phyloP scores from a whole-genome alignment of 2,329 filamentous ascomycete genomes.

The Akanthomyces lecanii region DNA sequence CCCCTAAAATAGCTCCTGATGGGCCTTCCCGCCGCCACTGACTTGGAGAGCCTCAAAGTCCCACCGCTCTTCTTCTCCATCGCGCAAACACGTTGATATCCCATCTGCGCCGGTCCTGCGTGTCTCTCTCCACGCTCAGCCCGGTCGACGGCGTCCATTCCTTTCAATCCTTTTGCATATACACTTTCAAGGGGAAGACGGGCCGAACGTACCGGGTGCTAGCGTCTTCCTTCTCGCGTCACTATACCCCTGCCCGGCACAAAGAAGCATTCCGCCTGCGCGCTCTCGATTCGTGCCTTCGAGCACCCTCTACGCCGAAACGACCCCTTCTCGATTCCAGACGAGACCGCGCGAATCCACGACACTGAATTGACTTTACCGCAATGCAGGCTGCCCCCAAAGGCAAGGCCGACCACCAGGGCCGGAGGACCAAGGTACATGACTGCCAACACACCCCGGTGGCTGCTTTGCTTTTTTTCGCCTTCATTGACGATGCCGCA shows the following conservation, averaged over 20 bases:
- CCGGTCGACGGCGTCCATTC: constrained; percentile 6
- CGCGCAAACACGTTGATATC: neutral
- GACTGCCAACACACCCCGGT: neutral
- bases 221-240: neutral
- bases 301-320: neutral
- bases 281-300: neutral
- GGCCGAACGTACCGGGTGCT: neutral
- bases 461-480: constrained; percentile 2
- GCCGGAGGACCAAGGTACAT: constrained; percentile 58
- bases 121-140: neutral
- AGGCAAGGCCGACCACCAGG: constrained; percentile 54
- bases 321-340: neutral
- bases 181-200: neutral
- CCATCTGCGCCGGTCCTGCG: neutral
- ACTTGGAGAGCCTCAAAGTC: neutral
- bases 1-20: neutral
- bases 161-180: neutral
- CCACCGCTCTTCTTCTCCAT: neutral
- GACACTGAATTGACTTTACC: neutral
- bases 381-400: constrained; percentile 37
- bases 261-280: neutral
- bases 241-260: constrained; percentile 5
- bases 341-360: neutral
- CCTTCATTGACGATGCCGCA: neutral
- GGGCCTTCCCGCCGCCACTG: too few species aligned